Percentiles rank a stretch among this genome's conserved stretches.
These are phyloP conservation scores for Stagonosporopsis rhizophila DNA, from an alignment of 2,329 filamentous ascomycete species.

Conservation along the genomic window DNA sequence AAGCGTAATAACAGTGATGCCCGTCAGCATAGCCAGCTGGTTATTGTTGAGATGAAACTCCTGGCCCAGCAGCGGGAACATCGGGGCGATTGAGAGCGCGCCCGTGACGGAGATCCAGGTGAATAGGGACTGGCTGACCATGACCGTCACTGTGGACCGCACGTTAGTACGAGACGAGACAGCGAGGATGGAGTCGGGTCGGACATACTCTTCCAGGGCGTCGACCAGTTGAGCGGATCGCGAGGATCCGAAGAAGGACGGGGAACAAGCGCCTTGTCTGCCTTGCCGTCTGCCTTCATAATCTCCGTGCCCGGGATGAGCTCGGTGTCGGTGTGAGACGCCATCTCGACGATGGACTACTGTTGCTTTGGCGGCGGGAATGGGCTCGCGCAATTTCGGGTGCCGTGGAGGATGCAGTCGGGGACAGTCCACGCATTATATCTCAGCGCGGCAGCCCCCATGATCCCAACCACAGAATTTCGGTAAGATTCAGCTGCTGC, in stretches of 20 bases:
- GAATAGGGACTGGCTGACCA: conserved; percentile 51
- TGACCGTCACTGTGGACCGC: conserved; percentile 38
- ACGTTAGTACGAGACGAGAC: background rate
- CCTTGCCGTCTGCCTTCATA: conserved; percentile 31
- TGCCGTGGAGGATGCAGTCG: background rate
- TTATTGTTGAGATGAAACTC: conserved; percentile 52
- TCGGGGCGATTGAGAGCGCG: conserved; percentile 53
- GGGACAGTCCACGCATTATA: background rate
- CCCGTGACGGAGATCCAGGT: conserved; percentile 54
- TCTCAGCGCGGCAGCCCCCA: background rate
- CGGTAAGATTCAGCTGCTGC: too few relatives aligned
- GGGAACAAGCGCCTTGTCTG: conserved; percentile 37
- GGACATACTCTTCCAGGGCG: conserved; percentile 43
- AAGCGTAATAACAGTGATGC: conserved; percentile 54
- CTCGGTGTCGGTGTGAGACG: conserved; percentile 20
- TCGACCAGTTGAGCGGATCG: conserved; percentile 50
- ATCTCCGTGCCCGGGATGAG: conserved; percentile 43
- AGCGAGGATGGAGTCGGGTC: too few relatives aligned
- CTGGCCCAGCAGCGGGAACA: conserved; percentile 52
- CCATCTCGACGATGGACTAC: conserved; percentile 19
- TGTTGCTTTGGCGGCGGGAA: background rate
- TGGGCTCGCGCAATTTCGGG: too few relatives aligned
- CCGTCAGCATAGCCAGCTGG: conserved; percentile 52
- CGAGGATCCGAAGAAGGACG: conserved; percentile 42
- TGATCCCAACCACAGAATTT: too few relatives aligned